Conservation (phyloP, 1,284 basidiomycete genomes). For the Moesziomyces sp. region DNA sequence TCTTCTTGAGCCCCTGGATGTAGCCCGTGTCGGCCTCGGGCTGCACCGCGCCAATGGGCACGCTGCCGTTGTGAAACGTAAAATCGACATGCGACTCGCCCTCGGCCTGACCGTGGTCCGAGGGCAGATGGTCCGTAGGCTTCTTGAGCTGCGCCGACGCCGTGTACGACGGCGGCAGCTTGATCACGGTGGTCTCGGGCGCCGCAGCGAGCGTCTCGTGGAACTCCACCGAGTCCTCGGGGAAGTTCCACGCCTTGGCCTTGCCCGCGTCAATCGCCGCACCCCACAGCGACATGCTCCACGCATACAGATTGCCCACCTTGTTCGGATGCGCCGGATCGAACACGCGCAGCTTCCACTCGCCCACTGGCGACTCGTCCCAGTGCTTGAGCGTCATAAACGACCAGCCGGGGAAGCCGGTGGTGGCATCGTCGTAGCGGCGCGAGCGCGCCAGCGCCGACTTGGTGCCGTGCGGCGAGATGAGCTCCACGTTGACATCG, state of each 20-base stretch:
- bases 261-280: constrained; percentile 80
- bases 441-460: constrained; percentile 85
- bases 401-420: constrained; percentile 90
- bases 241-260: constrained; percentile 70
- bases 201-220: constrained; percentile 72
- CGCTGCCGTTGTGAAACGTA: constrained; percentile 66
- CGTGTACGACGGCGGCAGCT: constrained; percentile 68
- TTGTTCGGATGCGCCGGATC: constrained; percentile 76
- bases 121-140: constrained; percentile 87
- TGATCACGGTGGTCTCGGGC: constrained; percentile 55
- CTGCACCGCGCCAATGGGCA: constrained; percentile 35
- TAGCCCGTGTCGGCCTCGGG: constrained; percentile 79
- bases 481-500: constrained; percentile 89
- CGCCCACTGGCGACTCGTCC: constrained; percentile 92
- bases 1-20: constrained; percentile 81
- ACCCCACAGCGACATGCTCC: constrained; percentile 94
- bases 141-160: constrained; percentile 70
- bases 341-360: constrained; percentile 85
- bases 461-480: constrained; percentile 85
- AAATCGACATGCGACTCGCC: constrained; percentile 65
- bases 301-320: constrained; percentile 83
- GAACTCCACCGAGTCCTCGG: constrained; percentile 56
- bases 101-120: constrained; percentile 76
- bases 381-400: constrained; percentile 99
- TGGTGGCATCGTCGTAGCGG: constrained; percentile 75